Conservation (phyloP, 192 early-diverging fungal genomes). For the Entophlyctis luteolus region DNA sequence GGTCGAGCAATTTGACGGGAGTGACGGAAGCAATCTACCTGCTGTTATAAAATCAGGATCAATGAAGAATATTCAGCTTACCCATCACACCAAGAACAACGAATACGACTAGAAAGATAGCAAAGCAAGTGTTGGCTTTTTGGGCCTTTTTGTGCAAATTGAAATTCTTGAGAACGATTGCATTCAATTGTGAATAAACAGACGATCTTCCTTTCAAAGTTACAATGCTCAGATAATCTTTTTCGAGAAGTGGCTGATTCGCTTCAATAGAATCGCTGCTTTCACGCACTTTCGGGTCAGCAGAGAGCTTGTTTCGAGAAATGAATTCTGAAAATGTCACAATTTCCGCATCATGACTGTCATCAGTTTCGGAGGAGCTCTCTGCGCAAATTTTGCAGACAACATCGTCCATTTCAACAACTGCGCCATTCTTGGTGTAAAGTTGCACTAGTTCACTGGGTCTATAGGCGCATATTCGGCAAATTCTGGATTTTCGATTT, state of each 20-base stretch:
- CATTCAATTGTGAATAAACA: not conserved
- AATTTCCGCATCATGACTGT: not conserved
- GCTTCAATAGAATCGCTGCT: not conserved
- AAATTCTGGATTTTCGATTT: not conserved
- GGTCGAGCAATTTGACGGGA: not conserved
- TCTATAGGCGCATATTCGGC: slow-evolving; percentile 16
- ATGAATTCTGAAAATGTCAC: not conserved
- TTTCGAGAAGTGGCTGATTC: too few relatives aligned
- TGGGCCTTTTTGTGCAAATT: slow-evolving; percentile 14
- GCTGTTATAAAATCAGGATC: not conserved
- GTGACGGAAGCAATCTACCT: not conserved
- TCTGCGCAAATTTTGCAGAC: slow-evolving; percentile 29
- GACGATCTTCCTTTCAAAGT: not conserved
- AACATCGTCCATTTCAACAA: slow-evolving; percentile 22
- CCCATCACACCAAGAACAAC: not conserved
- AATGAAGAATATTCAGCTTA: not conserved
- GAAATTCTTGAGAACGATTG: slow-evolving; percentile 17
- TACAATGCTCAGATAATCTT: not conserved
- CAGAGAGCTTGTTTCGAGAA: not conserved
- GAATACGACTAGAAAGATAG: slow-evolving; percentile 8
- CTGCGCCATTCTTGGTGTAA: slow-evolving; percentile 24
- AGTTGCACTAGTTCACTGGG: slow-evolving; percentile 25
- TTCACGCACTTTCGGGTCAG: not conserved
- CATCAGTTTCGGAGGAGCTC: not conserved
- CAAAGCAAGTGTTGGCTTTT: slow-evolving; percentile 19